Conservation (phyloP, 192 early-diverging fungal genomes). For the Endogone sp. region DNA sequence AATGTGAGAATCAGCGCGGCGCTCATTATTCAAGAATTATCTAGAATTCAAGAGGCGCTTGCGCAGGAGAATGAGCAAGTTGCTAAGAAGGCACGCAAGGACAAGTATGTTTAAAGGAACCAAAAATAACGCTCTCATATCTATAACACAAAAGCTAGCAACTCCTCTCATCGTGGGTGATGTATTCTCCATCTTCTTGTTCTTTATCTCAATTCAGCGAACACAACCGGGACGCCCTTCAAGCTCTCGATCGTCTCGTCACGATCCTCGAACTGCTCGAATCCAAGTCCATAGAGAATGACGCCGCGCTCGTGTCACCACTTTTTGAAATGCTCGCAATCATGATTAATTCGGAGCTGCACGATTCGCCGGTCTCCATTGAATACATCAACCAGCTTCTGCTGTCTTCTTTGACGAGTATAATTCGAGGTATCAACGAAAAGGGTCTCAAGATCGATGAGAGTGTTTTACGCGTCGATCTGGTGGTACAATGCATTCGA, state of each 20-base stretch:
- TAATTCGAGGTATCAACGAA: constrained; percentile 40
- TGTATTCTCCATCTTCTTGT: no score
- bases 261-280: constrained; percentile 76
- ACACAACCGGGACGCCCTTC: constrained; percentile 16
- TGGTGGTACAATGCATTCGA: constrained; percentile 85
- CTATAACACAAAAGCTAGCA: neutral
- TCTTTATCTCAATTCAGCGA: constrained; percentile 1
- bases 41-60: constrained; percentile 19
- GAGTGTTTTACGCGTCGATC: constrained; percentile 73
- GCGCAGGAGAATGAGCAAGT: constrained; percentile 14
- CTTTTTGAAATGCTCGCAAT: constrained; percentile 70
- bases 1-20: constrained; percentile 29
- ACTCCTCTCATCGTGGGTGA: no score
- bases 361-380: constrained; percentile 49
- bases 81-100: constrained; percentile 11
- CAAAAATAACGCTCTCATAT: neutral
- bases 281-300: constrained; percentile 50
- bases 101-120: neutral
- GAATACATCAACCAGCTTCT: constrained; percentile 90
- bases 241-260: constrained; percentile 52
- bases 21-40: constrained; percentile 28
- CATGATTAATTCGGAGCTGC: constrained; percentile 50
- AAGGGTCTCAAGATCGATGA: constrained; percentile 48
- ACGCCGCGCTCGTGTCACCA: constrained; percentile 52
- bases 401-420: constrained; percentile 60